phyloP scores from a whole-genome alignment of 140 eudicot genomes.

The Stevia rebaudiana region DNA sequence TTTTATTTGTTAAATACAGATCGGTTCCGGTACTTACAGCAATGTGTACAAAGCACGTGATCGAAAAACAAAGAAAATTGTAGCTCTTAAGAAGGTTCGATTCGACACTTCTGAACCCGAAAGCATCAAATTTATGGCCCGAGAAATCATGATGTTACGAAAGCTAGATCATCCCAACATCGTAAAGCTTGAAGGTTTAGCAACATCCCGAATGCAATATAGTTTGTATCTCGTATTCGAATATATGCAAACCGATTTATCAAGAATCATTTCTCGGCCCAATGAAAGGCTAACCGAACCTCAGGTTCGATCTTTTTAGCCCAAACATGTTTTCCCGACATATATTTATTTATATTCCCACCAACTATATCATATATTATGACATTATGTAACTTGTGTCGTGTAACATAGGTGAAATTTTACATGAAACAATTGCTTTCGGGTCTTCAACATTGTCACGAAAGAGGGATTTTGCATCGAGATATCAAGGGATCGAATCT shows the following conservation, averaged over 20 bases:
- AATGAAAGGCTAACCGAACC: constrained; percentile 10
- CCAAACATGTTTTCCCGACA: no score
- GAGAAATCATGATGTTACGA: constrained; percentile 13
- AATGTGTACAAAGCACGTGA: constrained; percentile 15
- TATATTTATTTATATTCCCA: no score
- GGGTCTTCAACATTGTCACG: constrained; percentile 17
- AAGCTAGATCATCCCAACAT: constrained; percentile 17
- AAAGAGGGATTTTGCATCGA: constrained; percentile 20
- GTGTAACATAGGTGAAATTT: constrained; percentile 13
- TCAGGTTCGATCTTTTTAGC: neutral
- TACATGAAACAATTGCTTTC: constrained; percentile 18
- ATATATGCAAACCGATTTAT: constrained; percentile 4
- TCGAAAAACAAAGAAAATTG: constrained; percentile 11
- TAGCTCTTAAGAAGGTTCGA: constrained; percentile 14
- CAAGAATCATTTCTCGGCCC: constrained; percentile 13
- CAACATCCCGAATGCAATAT: constrained; percentile 14
- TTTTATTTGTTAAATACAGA: neutral
- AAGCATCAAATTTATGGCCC: constrained; percentile 11
- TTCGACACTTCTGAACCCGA: constrained; percentile 17
- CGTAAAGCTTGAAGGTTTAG: constrained; percentile 9
- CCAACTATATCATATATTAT: no score
- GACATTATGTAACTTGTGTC: no score
- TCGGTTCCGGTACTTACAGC: constrained; percentile 8
- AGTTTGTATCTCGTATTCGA: constrained; percentile 13
- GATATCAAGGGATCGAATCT: constrained; percentile 15